Base-by-base conservation (phyloP, 768 basidiomycete genomes). In the Pholiota molesta region DNA sequence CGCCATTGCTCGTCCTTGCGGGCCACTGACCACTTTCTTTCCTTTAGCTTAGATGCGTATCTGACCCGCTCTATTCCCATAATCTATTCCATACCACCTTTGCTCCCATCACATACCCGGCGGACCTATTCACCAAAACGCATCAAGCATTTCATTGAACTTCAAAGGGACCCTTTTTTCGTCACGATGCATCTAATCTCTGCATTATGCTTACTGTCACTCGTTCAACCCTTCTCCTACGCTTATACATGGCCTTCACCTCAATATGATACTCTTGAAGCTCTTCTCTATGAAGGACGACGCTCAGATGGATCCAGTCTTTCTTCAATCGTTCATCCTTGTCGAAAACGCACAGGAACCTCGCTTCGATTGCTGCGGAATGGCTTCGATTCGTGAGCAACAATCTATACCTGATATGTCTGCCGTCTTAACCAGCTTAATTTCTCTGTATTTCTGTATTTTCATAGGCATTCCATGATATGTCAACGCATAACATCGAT, bases 401-500 rank as follows among this genome's bases (percentile, higher is more conserved):
- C 16, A 1, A 37, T 57, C 47, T 23, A 0, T 11, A 2, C 23
- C 21, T 13, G 5, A 19, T 26, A 1, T 28, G 3, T 9, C 13
- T 35, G n/a, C 13, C 26, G n/a, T 29, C 26, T 23, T 42, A 44
- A n/a, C 40, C 19, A 17, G 28, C 29, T 3, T 35, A 35, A n/a
- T 31, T 11, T 19, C 19, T 54, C 5, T 28, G 28, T 54, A 42
- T 29, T 53, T 54, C 5, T 28, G 28, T 54, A 42, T 29, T 53
- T n/a, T 39, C 28, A 14, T 45, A 82, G 80, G 78, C 81, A 33
- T 84, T 81, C 64, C 83, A 85, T 66, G 83, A 85, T 69, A 78
- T 79, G 74, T 75, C 81, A 19, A 81, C 82, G 7, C 75, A 81
- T 55, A 77, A 83, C 64, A 71, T 72, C 29, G 72, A 76, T n/a